Base-by-base conservation (phyloP, 1,139 yeast species). In the Candida pseudoviswanathii region DNA sequence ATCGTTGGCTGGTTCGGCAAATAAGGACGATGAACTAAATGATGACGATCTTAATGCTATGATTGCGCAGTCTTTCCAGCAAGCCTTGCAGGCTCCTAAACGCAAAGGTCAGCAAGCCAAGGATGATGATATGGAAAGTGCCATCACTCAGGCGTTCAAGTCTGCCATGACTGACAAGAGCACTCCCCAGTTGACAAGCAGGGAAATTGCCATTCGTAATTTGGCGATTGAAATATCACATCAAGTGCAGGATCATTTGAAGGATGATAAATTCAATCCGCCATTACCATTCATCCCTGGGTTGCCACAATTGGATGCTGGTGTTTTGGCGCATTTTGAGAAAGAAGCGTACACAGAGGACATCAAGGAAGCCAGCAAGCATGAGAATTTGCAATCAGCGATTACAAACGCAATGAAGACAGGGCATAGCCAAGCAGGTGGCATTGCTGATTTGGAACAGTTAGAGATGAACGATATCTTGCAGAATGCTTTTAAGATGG, bases 401-500 rank as follows among this genome's bases (percentile, higher is more conserved):
- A 57, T 68, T 29, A 67, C 67, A 1, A 61, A 60, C 46, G 71
- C 60, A 1, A 64, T 67, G 21, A 60, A 65, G 29, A 61, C 53
- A 48, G 70, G 61, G 2, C 60, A 65, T 10, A 64, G 54, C 22
- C 45, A 46, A 27, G 48, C 42, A 21, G 41, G 27, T 25, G 45
- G 34, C 9, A 43, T 45, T 37, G 70, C 72, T 47, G 86, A 81
- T 54, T 67, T 84, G 43, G 81, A 77, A 47, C 77, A 72, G 51
- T 63, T 75, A 44, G 81, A 78, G 54, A 78, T 81, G 83, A 84
- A 82, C 59, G 87, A 82, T 56, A 86, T 86, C 55, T 77, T 86
- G 73, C 87, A 84, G 56, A 85, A 84, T 66, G 92, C 91, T 0
- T 77, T 85, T 67, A 79, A 80, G 45, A 77, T 85, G 86, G 92